Base-by-base conservation (phyloP, 495 filamentous ascomycete species). In the Xylaria longipes region DNA sequence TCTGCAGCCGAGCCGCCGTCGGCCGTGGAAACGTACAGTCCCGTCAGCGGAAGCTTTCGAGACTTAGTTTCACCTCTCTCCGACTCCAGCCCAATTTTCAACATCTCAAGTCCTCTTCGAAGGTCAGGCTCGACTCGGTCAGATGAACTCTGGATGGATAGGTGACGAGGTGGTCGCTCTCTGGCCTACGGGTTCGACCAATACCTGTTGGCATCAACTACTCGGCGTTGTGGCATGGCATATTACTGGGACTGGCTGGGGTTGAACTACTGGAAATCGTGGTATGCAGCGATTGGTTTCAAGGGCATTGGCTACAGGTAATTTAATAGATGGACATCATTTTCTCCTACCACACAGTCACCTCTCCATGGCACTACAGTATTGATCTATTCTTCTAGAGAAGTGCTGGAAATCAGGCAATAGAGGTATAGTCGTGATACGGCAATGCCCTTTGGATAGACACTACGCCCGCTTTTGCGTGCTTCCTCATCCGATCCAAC, bases 1-100 rank as follows among this genome's bases (percentile, higher is more conserved):
- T 65, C 73, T 6, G 65, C 73, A 9, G 69, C 72, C 20, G 75
- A 71, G 29, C 72, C 75, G 2, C 72, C 71, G 25, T 74, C 69
- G 37, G 67, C 17, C 35, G 52, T 69, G 27, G 52, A 58, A 22
- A 61, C 67, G 22, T 71, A 66, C 27, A 61, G 22, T 29, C 62
- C 69, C 29, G 22, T 56, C 41, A 39, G 29, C 52, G 68, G 46
- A 20, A 39, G 48, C 41, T 33, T 57, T 5, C 35, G 50, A 14
- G 62, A 65, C 22, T 17, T 71, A n/a, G 60, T 71, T 3, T 71
- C 69, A 27, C 69, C 69, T 50, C 41, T 71, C 2, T 71, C 69
- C 50, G 62, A 71, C 48, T 5, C 31, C 31, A 41, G 62, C 15
- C 61, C 69, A 17, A 8, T 5, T 17, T 67, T 67, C 50, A 31